Base-by-base conservation (phyloP, 2,329 filamentous ascomycete genomes). In the Neofusicoccum laricinum region DNA sequence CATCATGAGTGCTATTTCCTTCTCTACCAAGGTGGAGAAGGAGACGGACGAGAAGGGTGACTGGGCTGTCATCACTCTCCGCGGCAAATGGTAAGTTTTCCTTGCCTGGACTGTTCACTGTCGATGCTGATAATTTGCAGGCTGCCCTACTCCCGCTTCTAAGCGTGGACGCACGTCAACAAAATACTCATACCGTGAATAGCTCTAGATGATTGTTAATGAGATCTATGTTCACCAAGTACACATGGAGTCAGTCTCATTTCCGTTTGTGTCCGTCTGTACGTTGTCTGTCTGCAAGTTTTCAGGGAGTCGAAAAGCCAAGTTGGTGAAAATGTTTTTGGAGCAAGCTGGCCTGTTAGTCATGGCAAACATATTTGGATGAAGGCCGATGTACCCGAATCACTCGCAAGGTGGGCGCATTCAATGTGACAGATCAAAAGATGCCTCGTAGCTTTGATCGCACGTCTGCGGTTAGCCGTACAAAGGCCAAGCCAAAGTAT, bases 1-100 rank as follows among this genome's bases (percentile, higher is more conserved):
- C 1, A 98, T 98, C 73, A 97, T 98, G 94, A 96, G 92, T 74
- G 94, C 93, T 0, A 97, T 97, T 73, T 88, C 88, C 15, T 97
- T 97, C 77, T 90, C 88, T 61, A 96, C 92, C 0, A 92, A 92
- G 73, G 90, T 98, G 2, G 92, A 97, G 76, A 96, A 96, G 85
- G 94, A 98, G 85, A 88, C 89, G 1, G 94, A 97, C 75, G 87
- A 90, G 66, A 86, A 91, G 71, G 93, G 93, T 61, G 83, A 89
- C 6, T 97, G 92, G 92, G 92, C 90, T 3, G 88, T 93, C 70
- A 96, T 97, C 69, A 93, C 90, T 2, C 73, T 93, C 71, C 86
- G 89, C 70, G 91, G 92, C 32, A 95, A 95, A 81, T 95, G 92
- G 91, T 93, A 76, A 77, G 86, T 69, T 49, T 15, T 8, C 4